Percentiles rank a stretch among this genome's conserved stretches.
Evolutionary conservation across 305 asterid genomes (phyloP).

Genomic region (Fraxinus xanthoxyloides): DNA sequence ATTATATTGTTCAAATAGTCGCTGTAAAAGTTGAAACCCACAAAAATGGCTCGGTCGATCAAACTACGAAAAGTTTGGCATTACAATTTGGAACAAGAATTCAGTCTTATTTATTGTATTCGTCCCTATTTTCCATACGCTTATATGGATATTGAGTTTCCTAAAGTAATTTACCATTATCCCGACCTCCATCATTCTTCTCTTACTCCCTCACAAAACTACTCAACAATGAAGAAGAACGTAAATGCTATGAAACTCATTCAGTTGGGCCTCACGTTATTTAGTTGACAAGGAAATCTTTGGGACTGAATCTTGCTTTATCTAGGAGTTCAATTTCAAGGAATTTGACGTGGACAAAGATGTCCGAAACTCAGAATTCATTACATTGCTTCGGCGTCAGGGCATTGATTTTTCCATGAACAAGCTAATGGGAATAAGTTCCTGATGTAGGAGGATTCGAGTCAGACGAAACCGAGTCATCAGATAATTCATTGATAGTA

Average conservation of each 20-base stretch:
- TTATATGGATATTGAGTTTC: too few species aligned
- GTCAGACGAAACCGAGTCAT: too few species aligned
- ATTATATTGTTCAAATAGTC: too few species aligned
- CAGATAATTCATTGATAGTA: too few species aligned
- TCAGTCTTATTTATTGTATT: neutral
- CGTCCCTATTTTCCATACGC: neutral
- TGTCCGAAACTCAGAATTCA: neutral
- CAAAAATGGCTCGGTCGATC: neutral
- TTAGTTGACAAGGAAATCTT: neutral
- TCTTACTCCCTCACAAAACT: neutral
- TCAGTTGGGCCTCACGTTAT: neutral
- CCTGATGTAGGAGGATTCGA: too few species aligned
- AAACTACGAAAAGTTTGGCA: neutral
- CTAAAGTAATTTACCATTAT: neutral
- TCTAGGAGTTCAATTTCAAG: constrained; percentile 16
- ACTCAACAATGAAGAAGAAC: constrained; percentile 5
- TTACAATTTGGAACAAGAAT: neutral
- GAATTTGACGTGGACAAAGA: constrained; percentile 9
- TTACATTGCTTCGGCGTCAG: neutral
- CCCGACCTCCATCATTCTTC: neutral
- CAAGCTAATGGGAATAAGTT: neutral
- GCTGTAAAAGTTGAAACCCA: too few species aligned
- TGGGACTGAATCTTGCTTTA: neutral
- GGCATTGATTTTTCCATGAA: constrained; percentile 15
- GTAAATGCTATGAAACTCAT: neutral